A percentile compares a stretch with the other conserved stretches of the same genome.
These are phyloP conservation scores for Dalechampia spathulata DNA, from an alignment of 441 rosid genomes.

Conservation along the genomic window DNA sequence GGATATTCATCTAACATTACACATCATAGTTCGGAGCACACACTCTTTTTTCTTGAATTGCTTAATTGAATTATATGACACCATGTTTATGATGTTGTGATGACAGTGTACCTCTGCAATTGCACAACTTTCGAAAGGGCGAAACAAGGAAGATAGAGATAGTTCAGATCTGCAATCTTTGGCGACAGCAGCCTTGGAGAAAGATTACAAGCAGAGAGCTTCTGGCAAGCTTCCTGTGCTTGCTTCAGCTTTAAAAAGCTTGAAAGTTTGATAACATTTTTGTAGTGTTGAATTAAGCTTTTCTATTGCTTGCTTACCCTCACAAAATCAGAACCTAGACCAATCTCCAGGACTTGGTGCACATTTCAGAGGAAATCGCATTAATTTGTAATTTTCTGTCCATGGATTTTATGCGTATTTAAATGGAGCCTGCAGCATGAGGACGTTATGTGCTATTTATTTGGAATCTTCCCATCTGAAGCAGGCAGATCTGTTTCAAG, in stretches of 20 bases:
- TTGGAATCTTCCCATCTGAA: no score
- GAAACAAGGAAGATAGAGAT: constrained; percentile 86
- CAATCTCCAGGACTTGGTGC: no score
- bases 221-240: constrained; percentile 59
- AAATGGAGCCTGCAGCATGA: no score
- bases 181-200: constrained; percentile 67
- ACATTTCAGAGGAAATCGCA: no score
- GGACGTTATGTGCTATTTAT: no score
- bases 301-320: constrained; percentile 7
- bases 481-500: no score
- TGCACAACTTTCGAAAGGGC: constrained; percentile 67
- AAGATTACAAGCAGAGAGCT: constrained; percentile 78
- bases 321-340: background rate
- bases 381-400: no score
- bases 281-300: constrained; percentile 10
- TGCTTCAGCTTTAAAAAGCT: constrained; percentile 54
- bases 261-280: constrained; percentile 42
- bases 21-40: no score
- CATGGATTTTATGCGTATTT: no score
- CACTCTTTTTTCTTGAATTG: no score
- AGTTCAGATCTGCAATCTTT: constrained; percentile 68
- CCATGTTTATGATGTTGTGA: background rate
- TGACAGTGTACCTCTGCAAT: constrained; percentile 76
- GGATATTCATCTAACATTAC: no score
- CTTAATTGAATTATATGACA: constrained; percentile 12